These are phyloP conservation scores for Phialophora chinensis DNA, from an alignment of 2,329 filamentous ascomycete species.

Conservation along the genomic window DNA sequence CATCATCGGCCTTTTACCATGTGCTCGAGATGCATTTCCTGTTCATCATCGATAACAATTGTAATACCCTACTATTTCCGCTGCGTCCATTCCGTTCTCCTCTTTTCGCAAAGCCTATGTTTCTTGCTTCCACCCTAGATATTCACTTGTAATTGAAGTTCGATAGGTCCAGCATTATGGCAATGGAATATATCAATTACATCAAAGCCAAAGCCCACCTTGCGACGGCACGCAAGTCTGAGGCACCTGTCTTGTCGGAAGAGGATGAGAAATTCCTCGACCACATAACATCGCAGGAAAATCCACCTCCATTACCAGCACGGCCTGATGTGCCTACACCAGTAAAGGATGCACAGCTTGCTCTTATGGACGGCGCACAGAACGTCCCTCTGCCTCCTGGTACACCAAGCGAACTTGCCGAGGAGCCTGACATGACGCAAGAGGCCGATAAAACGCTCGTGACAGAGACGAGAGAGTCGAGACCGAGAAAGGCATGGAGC, in stretches of 20 bases:
- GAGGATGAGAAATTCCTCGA: slow-evolving; percentile 66
- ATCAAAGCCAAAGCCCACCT: slow-evolving; percentile 48
- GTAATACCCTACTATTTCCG: background rate
- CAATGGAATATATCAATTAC: slow-evolving; percentile 53
- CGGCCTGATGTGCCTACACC: slow-evolving; percentile 36
- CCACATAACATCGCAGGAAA: slow-evolving; percentile 54
- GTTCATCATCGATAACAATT: slow-evolving; percentile 6
- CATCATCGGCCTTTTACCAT: slow-evolving; percentile 9
- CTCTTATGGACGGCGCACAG: slow-evolving; percentile 53
- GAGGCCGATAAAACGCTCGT: slow-evolving; percentile 36
- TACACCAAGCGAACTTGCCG: slow-evolving; percentile 51
- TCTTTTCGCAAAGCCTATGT: slow-evolving; percentile 4
- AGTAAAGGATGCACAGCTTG: slow-evolving; percentile 53
- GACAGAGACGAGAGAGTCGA: slow-evolving; percentile 39
- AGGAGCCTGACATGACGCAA: slow-evolving; percentile 43
- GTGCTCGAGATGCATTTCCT: slow-evolving; percentile 7
- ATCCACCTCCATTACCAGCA: slow-evolving; percentile 52
- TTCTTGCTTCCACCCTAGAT: background rate
- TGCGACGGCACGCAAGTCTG: slow-evolving; percentile 43
- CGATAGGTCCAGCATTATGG: slow-evolving; percentile 12
- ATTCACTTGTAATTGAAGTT: background rate
- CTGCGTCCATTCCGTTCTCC: background rate
- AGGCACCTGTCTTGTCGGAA: slow-evolving; percentile 60
- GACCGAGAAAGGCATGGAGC: slow-evolving; percentile 44
- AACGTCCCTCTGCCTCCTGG: slow-evolving; percentile 56